phyloP scores from a whole-genome alignment of 148 eudicot species.

The Camellia granthamiana region DNA sequence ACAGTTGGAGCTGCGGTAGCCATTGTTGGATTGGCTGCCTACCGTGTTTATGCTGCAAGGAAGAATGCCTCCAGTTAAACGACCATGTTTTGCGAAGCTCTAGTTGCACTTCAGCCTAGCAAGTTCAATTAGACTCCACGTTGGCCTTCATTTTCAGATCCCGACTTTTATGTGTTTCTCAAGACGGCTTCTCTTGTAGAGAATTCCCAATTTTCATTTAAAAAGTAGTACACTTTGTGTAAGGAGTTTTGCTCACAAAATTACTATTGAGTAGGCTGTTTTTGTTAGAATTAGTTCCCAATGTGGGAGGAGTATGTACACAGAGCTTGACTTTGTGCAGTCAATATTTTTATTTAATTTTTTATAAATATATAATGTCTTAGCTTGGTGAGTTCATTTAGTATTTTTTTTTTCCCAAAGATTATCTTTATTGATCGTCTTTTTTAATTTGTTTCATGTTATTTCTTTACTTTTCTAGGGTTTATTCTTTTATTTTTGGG shows the following conservation, averaged over 20 bases:
- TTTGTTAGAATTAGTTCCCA: not conserved
- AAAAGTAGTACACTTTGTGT: too few species aligned
- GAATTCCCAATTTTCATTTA: not conserved
- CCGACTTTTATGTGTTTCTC: not conserved
- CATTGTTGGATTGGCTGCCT: slow-evolving; percentile 70
- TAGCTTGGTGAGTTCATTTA: not conserved
- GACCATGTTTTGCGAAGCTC: not conserved
- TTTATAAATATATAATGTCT: too few species aligned
- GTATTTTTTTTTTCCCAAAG: not conserved
- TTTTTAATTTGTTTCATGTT: too few species aligned
- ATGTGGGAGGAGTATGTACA: too few species aligned
- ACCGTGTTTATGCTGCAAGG: slow-evolving; percentile 72
- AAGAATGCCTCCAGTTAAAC: slow-evolving; percentile 39
- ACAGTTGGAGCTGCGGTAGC: slow-evolving; percentile 78
- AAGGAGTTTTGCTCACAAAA: too few species aligned
- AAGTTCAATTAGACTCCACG: not conserved
- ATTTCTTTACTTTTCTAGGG: too few species aligned
- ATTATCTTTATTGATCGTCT: too few species aligned
- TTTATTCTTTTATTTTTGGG: too few species aligned
- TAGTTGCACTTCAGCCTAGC: not conserved
- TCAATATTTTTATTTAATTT: too few species aligned
- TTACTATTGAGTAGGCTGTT: not conserved
- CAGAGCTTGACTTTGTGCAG: too few species aligned
- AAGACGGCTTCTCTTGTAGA: not conserved
- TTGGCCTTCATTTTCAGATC: not conserved